These are phyloP conservation scores for Dunaliella primolecta DNA, from an alignment of 139 green algal genomes.

Conservation along the genomic window DNA sequence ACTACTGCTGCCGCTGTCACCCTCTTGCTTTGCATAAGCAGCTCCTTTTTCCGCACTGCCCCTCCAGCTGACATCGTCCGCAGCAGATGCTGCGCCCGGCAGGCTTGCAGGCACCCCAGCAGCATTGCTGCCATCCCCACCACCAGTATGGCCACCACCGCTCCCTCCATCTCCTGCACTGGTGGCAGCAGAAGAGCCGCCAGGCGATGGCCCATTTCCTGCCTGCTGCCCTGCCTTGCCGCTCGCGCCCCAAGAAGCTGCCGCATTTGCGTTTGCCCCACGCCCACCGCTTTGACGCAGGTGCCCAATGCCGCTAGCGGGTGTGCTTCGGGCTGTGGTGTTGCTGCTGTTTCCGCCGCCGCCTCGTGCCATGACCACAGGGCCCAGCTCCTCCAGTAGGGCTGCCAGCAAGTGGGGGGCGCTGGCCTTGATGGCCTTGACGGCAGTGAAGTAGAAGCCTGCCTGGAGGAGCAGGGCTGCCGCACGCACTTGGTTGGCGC, in stretches of 20 bases:
- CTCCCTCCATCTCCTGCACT: too few relatives aligned
- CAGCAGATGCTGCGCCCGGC: too few relatives aligned
- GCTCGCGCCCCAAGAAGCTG: too few relatives aligned
- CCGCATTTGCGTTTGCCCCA: too few relatives aligned
- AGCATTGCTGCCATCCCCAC: not conserved
- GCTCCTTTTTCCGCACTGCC: not conserved
- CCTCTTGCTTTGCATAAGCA: not conserved
- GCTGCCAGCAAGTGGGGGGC: constrained; percentile 35
- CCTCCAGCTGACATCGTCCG: too few relatives aligned
- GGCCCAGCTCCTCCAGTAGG: constrained; percentile 30
- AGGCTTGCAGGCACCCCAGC: not conserved
- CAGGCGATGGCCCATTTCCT: too few relatives aligned
- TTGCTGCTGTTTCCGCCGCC: too few relatives aligned
- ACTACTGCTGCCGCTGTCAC: not conserved
- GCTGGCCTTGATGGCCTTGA: constrained; percentile 31
- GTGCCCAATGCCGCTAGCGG: too few relatives aligned
- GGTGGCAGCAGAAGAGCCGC: too few relatives aligned
- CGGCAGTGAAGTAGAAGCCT: constrained; percentile 35
- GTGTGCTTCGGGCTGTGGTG: too few relatives aligned
- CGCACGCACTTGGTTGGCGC: constrained; percentile 18
- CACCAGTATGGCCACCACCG: not conserved
- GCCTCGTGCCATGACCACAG: constrained; percentile 1
- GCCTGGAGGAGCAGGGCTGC: constrained; percentile 34
- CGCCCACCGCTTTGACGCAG: too few relatives aligned
- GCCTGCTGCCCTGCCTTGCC: too few relatives aligned